These are phyloP conservation scores for Pseudozyma hubeiensis DNA, from an alignment of 1,284 basidiomycete genomes.

Conservation along the genomic window DNA sequence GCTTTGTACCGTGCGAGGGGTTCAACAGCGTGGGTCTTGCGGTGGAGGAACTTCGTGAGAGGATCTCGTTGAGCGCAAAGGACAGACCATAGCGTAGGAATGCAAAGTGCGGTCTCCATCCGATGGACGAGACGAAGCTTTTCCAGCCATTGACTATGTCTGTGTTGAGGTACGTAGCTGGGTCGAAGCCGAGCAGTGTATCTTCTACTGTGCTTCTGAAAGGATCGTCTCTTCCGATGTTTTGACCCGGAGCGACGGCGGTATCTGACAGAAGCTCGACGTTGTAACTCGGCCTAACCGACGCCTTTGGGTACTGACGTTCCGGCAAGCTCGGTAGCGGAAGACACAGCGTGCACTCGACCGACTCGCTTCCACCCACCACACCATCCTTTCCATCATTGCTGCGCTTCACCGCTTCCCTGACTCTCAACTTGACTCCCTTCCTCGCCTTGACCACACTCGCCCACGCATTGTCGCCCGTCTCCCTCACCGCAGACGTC, in stretches of 20 bases:
- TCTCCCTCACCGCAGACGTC: conserved; percentile 36
- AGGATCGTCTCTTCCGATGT: background rate
- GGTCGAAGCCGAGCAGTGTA: conserved; percentile 17
- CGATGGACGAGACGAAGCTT: conserved; percentile 38
- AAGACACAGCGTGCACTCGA: conserved; percentile 27
- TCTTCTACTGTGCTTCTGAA: background rate
- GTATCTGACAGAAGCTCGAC: conserved; percentile 32
- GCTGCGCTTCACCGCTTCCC: conserved; percentile 9
- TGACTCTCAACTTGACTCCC: conserved; percentile 31
- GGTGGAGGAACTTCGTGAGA: conserved; percentile 15
- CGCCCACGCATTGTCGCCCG: conserved; percentile 51
- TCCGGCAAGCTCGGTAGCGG: conserved; percentile 38
- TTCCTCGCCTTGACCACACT: conserved; percentile 36
- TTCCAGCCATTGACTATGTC: conserved; percentile 36
- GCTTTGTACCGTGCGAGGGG: conserved; percentile 22
- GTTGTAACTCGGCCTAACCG: conserved; percentile 33
- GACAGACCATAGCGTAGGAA: conserved; percentile 35
- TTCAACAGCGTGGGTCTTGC: conserved; percentile 13
- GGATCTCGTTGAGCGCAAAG: conserved; percentile 21
- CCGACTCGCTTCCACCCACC: background rate
- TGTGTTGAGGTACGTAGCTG: conserved; percentile 19
- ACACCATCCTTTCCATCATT: background rate
- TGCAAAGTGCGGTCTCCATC: conserved; percentile 35
- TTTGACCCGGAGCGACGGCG: background rate
- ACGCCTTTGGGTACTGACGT: conserved; percentile 38